Conservation (phyloP, 768 basidiomycete species). For the Phanerodontia chrysosporium region DNA sequence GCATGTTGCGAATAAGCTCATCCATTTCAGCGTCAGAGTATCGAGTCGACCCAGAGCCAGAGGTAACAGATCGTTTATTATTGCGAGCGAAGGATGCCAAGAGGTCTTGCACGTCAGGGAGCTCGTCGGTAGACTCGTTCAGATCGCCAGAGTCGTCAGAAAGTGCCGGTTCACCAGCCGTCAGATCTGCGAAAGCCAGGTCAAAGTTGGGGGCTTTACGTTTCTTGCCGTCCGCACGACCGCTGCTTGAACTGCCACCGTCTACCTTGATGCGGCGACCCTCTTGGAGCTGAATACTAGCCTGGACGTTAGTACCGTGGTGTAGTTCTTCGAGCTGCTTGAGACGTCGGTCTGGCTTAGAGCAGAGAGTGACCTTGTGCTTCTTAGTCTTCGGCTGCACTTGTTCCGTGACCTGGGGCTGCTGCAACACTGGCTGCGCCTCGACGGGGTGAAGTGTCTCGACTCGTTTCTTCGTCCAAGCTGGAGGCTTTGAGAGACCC, state of each 20-base stretch:
- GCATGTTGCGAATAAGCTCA: conserved; percentile 33
- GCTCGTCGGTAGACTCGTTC: conserved; percentile 31
- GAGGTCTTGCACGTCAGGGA: conserved; percentile 29
- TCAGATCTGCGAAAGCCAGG: conserved; percentile 42
- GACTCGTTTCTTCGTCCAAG: conserved; percentile 30
- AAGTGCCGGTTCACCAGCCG: conserved; percentile 20
- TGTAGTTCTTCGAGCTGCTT: conserved; percentile 41
- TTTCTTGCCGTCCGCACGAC: conserved; percentile 1
- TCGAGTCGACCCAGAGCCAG: conserved; percentile 24
- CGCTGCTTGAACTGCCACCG: neutral
- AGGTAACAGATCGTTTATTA: conserved; percentile 10
- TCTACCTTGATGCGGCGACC: conserved; percentile 46
- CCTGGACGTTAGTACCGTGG: conserved; percentile 37
- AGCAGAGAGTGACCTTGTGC: conserved; percentile 20
- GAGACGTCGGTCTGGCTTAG: conserved; percentile 27
- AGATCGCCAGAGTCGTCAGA: neutral
- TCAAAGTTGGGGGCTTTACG: conserved; percentile 40
- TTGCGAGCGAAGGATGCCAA: conserved; percentile 27
- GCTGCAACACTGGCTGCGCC: neutral
- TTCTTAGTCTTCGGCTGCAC: conserved; percentile 14
- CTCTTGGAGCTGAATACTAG: conserved; percentile 25
- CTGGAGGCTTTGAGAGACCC: conserved; percentile 53
- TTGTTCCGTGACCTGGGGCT: too few species aligned
- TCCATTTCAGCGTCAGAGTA: conserved; percentile 43
- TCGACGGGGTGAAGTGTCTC: conserved; percentile 12